These are phyloP conservation scores for Vigna radiata DNA, from an alignment of 306 rosid genomes.

Conservation along the genomic window DNA sequence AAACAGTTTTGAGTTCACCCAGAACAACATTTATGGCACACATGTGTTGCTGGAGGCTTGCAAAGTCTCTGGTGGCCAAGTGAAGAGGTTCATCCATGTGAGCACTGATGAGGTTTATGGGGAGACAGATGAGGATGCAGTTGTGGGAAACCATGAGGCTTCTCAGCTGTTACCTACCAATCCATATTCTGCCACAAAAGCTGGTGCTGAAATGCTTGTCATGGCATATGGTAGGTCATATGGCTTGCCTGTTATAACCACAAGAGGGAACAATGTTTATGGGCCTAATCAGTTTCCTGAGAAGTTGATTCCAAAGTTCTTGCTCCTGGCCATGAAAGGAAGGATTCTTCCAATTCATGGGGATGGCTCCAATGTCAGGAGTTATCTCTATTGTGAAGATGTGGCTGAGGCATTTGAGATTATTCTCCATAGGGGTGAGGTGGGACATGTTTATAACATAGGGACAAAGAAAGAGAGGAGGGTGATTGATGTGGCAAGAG, in stretches of 20 bases:
- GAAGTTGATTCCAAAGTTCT: conserved; percentile 52
- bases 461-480: conserved; percentile 50
- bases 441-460: conserved; percentile 50
- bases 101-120: conserved; percentile 51
- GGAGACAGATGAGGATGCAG: conserved; percentile 45
- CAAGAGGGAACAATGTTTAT: conserved; percentile 50
- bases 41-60: conserved; percentile 52
- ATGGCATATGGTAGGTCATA: conserved; percentile 56
- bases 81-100: conserved; percentile 49
- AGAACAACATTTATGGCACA: conserved; percentile 49
- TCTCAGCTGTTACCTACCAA: conserved; percentile 43
- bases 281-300: conserved; percentile 55
- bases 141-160: conserved; percentile 48
- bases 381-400: conserved; percentile 53
- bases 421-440: conserved; percentile 49
- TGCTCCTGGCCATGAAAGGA: conserved; percentile 51
- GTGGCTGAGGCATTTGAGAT: conserved; percentile 54
- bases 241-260: conserved; percentile 50
- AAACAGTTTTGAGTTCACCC: conserved; percentile 52
- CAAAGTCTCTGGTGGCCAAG: conserved; percentile 39
- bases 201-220: conserved; percentile 55
- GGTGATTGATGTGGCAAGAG: conserved; percentile 48
- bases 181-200: conserved; percentile 49
- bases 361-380: conserved; percentile 52
- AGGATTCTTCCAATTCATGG: conserved; percentile 49